A percentile compares a stretch with the other conserved stretches of the same genome.
Conservation (phyloP, 164 flowering plant species). For the Macadamia integrifolia region DNA sequence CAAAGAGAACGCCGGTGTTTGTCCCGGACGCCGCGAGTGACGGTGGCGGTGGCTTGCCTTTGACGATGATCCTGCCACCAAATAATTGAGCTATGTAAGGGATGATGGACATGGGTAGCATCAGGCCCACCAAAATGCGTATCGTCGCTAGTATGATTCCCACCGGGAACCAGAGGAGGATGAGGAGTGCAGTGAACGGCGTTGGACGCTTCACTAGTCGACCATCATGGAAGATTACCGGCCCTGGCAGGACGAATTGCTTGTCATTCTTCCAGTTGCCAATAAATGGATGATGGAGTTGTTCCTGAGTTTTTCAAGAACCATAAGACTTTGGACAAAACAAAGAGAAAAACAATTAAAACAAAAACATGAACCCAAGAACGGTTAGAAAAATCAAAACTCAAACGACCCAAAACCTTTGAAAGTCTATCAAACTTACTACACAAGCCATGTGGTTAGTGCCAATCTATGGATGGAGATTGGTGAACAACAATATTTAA, state of each 20-base stretch:
- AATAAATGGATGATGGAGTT: conserved; percentile 40
- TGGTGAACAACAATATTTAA: too few relatives aligned
- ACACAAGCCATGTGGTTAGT: too few relatives aligned
- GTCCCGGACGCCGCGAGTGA: conserved; percentile 29
- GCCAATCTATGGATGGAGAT: too few relatives aligned
- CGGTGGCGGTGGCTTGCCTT: conserved; percentile 68
- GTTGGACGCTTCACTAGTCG: conserved; percentile 80
- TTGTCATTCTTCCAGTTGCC: conserved; percentile 15
- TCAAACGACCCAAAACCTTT: too few relatives aligned
- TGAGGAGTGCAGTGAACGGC: conserved; percentile 60
- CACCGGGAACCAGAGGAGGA: conserved; percentile 81
- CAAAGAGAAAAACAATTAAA: too few relatives aligned
- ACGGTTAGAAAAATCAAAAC: too few relatives aligned
- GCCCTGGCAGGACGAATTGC: conserved; percentile 47
- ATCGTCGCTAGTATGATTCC: conserved; percentile 60
- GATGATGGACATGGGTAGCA: conserved; percentile 52
- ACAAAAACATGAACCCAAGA: too few relatives aligned
- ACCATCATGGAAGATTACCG: conserved; percentile 97
- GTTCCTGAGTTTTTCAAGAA: conserved; percentile 38
- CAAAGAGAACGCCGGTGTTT: conserved; percentile 70
- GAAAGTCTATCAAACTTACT: too few relatives aligned
- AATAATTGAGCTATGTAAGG: conserved; percentile 46
- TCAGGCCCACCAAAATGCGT: conserved; percentile 46
- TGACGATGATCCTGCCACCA: conserved; percentile 58
- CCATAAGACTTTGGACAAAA: background rate